Evolutionary conservation across 2,329 filamentous ascomycete species (phyloP).

Genomic region (Helminthosporium solani): DNA sequence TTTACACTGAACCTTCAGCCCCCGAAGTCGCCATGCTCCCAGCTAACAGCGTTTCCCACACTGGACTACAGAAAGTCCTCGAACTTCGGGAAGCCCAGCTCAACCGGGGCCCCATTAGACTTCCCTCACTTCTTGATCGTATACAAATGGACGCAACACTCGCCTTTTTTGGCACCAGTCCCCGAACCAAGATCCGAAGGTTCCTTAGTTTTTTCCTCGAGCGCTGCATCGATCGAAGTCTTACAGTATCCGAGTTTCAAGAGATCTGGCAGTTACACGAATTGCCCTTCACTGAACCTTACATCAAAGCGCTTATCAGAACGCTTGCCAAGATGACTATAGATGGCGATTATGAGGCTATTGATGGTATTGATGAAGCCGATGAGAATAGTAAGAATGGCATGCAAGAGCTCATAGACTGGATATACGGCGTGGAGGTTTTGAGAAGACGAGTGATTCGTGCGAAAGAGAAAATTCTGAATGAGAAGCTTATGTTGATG

Average conservation of each 20-base stretch:
- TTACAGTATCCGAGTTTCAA: constrained; percentile 1
- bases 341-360: neutral
- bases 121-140: neutral
- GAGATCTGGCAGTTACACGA: constrained; percentile 8
- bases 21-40: constrained; percentile 12
- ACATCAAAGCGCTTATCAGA: constrained; percentile 6
- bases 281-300: constrained; percentile 12
- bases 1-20: constrained; percentile 8
- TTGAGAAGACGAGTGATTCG: constrained; percentile 3
- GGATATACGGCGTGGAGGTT: constrained; percentile 4
- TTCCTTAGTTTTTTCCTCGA: constrained; percentile 1
- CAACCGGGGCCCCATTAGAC: neutral
- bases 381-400: too few relatives aligned
- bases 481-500: neutral
- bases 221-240: neutral
- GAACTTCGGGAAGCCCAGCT: constrained; percentile 9
- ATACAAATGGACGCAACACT: constrained; percentile 8
- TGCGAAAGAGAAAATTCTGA: neutral
- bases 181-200: neutral
- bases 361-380: constrained; percentile 3
- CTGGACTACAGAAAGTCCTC: constrained; percentile 9
- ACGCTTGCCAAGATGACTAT: constrained; percentile 3
- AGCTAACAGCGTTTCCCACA: constrained; percentile 7
- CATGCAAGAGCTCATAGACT: too few relatives aligned
- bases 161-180: constrained; percentile 7